Base-by-base conservation (phyloP, 768 basidiomycete genomes). In the Filobasidium floriforme region DNA sequence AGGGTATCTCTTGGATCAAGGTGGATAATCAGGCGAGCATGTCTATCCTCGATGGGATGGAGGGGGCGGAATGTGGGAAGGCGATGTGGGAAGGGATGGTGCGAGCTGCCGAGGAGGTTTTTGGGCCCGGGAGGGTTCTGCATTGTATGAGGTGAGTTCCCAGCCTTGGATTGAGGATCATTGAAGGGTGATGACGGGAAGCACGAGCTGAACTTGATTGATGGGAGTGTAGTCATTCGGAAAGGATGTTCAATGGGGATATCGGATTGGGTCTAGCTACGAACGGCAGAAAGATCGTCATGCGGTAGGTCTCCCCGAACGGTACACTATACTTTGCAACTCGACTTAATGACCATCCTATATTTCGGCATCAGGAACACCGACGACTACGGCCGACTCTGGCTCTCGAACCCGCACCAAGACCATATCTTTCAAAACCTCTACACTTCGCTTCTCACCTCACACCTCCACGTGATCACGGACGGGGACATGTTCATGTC, bases 401-500 rank as follows among this genome's bases (percentile, higher is more conserved):
- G 66, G 60, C 12, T 26, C 40, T 19, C 55, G 7, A 65, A 69
- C 44, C 41, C 59, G 18, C 73, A 75, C 61, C 43, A 62, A 24
- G 65, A 70, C 32, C 69, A 71, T 44, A 60, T 71, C 44, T 66
- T 61, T 29, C 43, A 71, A 60, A 73, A 73, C 65, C 24, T 70
- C 29, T 69, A 72, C 63, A 61, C 44, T 15, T n/a, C 71, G 5
- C 69, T 73, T 40, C 73, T 75, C 41, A 73, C 71, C 22, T 62
- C 63, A 18, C 70, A 75, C 26, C 68, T 75, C 12, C 65, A 65
- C 18, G 61, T 73, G 37, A 59, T 68, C 12, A 71, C 68, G 12
- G 73, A 75, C 62, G 71, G 70, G 49, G 74, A 75, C 67, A 75
- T 75, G 74, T 73, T 75, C 62, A 68, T 73, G n/a, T 63, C 72